A percentile compares a stretch with the other conserved stretches of the same genome.
phyloP scores from a whole-genome alignment of 2,329 filamentous ascomycete genomes.

The Phaeophleospora eucalypticola region DNA sequence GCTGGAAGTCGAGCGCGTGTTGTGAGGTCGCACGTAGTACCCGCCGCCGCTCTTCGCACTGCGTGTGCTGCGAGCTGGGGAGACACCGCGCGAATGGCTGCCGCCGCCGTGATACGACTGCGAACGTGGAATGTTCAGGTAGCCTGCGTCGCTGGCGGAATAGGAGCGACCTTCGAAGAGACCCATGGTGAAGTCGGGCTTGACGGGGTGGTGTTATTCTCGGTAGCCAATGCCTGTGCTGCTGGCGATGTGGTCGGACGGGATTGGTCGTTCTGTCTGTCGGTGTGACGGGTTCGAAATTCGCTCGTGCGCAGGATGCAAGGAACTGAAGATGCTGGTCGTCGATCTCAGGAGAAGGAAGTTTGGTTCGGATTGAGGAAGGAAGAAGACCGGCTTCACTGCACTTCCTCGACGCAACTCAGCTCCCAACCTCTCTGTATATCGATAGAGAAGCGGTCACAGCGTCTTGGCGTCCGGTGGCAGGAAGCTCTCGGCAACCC shows the following conservation, averaged over 20 bases:
- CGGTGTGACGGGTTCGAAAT: background rate
- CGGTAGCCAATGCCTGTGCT: background rate
- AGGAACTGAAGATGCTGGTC: background rate
- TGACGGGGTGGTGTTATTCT: background rate
- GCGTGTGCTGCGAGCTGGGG: constrained; percentile 18
- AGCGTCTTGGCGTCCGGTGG: background rate
- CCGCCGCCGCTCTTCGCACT: constrained; percentile 14
- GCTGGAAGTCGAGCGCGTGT: constrained; percentile 15
- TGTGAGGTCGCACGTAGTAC: constrained; percentile 21
- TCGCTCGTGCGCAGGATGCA: constrained; percentile 2
- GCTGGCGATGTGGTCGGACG: constrained; percentile 5
- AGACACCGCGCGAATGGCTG: constrained; percentile 18
- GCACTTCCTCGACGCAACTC: background rate
- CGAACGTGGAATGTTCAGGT: constrained; percentile 6
- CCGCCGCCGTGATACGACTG: constrained; percentile 8
- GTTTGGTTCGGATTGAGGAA: too few species aligned
- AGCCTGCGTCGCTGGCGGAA: constrained; percentile 21
- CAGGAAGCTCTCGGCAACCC: constrained; percentile 6
- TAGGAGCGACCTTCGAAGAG: constrained; percentile 32
- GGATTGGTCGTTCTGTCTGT: constrained; percentile 3
- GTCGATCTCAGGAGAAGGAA: background rate
- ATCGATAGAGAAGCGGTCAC: constrained; percentile 1
- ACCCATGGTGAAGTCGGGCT: constrained; percentile 23
- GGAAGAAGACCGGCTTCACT: too few species aligned
- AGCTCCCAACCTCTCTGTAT: background rate